phyloP scores from a whole-genome alignment of 495 filamentous ascomycete species.

The Trichocladium uniseriatum region DNA sequence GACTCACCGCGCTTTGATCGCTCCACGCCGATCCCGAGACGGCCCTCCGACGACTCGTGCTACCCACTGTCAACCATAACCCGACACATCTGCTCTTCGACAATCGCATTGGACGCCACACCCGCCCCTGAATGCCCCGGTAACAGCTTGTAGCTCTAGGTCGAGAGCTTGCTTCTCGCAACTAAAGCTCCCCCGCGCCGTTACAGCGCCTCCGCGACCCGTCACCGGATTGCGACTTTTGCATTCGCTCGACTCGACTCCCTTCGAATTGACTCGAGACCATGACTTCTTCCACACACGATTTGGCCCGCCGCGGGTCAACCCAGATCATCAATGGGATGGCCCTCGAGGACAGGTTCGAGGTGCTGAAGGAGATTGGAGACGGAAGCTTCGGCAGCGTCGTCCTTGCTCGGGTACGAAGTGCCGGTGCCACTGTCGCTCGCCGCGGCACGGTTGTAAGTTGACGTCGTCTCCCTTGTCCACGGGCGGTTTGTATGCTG shows the following conservation, averaged over 20 bases:
- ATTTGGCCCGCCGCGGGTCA: conserved; percentile 49
- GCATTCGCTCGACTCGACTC: background rate
- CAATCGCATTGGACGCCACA: background rate
- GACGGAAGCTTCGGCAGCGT: conserved; percentile 99
- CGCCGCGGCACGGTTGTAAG: conserved; percentile 87
- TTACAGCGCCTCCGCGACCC: conserved; percentile 3
- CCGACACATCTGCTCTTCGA: background rate
- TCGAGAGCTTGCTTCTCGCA: conserved; percentile 19
- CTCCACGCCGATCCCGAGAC: conserved; percentile 8
- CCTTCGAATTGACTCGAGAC: conserved; percentile 12
- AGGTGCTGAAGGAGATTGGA: conserved; percentile 94
- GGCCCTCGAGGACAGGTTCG: conserved; percentile 77
- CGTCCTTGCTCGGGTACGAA: conserved; percentile 79
- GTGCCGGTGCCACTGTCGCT: conserved; percentile 78
- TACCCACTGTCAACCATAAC: background rate
- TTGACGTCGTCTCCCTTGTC: conserved; percentile 12
- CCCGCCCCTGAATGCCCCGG: conserved; percentile 27
- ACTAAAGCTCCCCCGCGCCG: conserved; percentile 5
- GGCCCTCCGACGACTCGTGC: background rate
- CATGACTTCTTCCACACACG: conserved; percentile 63
- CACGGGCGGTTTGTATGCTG: background rate
- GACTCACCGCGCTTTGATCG: conserved; percentile 7
- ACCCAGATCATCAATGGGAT: conserved; percentile 36
- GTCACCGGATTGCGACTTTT: background rate
- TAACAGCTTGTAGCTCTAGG: conserved; percentile 27